phyloP scores from a whole-genome alignment of 2,329 filamentous ascomycete species.

The Pseudogymnoascus sp. region DNA sequence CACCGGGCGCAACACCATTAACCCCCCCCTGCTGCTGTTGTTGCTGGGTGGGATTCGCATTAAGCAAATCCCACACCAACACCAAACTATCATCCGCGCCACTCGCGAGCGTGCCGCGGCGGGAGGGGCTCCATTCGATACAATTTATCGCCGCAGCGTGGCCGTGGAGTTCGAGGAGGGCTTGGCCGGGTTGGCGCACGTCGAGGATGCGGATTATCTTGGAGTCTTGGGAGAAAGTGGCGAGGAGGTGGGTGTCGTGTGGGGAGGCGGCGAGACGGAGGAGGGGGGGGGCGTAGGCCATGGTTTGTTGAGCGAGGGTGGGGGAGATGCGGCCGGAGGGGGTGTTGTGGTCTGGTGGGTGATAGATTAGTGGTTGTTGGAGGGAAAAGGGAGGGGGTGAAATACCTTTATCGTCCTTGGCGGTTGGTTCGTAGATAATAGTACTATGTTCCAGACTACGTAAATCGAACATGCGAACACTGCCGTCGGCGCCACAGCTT shows the following conservation, averaged over 20 bases:
- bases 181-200: conserved; percentile 90
- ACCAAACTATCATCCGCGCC: conserved; percentile 89
- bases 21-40: conserved; percentile 66
- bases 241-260: conserved; percentile 88
- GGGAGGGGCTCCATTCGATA: conserved; percentile 87
- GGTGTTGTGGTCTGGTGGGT: conserved; percentile 37
- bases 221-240: conserved; percentile 94
- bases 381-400: not conserved
- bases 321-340: conserved; percentile 58
- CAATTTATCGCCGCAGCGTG: conserved; percentile 81
- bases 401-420: conserved; percentile 67
- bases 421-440: conserved; percentile 95
- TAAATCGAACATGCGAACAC: conserved; percentile 97
- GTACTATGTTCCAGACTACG: conserved; percentile 95
- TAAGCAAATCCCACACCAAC: conserved; percentile 87
- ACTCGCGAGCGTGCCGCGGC: conserved; percentile 80
- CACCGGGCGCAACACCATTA: conserved; percentile 58
- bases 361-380: conserved; percentile 12
- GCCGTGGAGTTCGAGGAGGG: conserved; percentile 83
- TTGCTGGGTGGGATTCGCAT: conserved; percentile 58
- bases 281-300: conserved; percentile 67
- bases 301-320: conserved; percentile 66
- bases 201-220: conserved; percentile 90
- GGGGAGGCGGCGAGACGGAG: conserved; percentile 81
- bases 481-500: conserved; percentile 93